Percentiles rank a stretch among this genome's conserved stretches.
Conservation (phyloP, 768 basidiomycete genomes). For the Hericium coralloides region DNA sequence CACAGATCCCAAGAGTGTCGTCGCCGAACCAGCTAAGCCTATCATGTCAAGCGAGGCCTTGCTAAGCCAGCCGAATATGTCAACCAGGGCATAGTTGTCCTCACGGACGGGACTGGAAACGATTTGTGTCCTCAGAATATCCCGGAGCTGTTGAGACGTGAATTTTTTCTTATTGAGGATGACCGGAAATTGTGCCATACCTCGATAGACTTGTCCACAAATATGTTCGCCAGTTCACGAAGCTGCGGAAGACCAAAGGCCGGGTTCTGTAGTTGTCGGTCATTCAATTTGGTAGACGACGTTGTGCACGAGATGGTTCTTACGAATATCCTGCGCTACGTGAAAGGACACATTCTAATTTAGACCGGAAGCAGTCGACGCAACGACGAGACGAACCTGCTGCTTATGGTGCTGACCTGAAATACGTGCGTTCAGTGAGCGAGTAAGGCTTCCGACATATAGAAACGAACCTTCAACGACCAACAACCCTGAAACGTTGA, state of each 20-base stretch:
- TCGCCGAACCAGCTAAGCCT: background rate
- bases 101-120: too few relatives aligned
- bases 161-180: background rate
- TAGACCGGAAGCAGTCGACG: background rate
- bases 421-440: background rate
- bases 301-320: background rate
- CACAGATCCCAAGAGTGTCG: too few relatives aligned
- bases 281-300: too few relatives aligned
- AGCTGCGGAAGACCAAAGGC: constrained; percentile 1
- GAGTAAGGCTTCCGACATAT: background rate
- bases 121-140: background rate
- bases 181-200: background rate
- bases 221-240: background rate
- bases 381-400: background rate
- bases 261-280: background rate
- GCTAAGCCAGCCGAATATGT: constrained; percentile 2
- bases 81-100: background rate
- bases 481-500: background rate
- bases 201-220: background rate
- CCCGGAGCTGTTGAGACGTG: background rate
- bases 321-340: background rate
- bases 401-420: background rate
- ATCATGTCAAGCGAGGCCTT: constrained; percentile 2
- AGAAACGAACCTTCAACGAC: background rate
- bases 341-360: background rate